These are phyloP conservation scores for Clonostachys byssicola DNA, from an alignment of 2,329 filamentous ascomycete genomes.

Conservation along the genomic window DNA sequence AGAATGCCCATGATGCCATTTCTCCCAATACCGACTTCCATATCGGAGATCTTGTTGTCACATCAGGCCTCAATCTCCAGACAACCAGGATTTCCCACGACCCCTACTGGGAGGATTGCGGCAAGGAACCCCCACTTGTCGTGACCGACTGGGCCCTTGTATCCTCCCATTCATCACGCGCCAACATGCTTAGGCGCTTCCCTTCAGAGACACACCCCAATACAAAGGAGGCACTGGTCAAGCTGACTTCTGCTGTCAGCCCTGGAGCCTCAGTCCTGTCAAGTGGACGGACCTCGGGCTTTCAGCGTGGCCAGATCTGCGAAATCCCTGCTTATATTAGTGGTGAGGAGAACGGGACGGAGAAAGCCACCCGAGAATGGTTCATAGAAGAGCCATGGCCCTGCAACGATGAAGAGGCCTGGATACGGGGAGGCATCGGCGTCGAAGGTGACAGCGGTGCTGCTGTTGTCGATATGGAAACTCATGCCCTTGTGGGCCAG, in stretches of 20 bases:
- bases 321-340: constrained; percentile 37
- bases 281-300: constrained; percentile 36
- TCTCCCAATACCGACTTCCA: constrained; percentile 16
- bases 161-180: constrained; percentile 21
- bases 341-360: constrained; percentile 30
- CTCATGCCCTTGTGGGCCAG: constrained; percentile 31
- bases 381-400: constrained; percentile 33
- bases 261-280: constrained; percentile 30
- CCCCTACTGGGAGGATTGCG: constrained; percentile 36
- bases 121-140: constrained; percentile 31
- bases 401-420: constrained; percentile 32
- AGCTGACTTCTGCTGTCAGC: constrained; percentile 17
- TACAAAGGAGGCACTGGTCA: constrained; percentile 23
- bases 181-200: constrained; percentile 35
- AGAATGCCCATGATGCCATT: constrained; percentile 29
- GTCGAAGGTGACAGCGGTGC: constrained; percentile 39
- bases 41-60: constrained; percentile 29
- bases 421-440: constrained; percentile 40
- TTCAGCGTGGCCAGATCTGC: constrained; percentile 33
- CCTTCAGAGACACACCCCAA: constrained; percentile 24
- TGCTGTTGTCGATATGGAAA: constrained; percentile 33
- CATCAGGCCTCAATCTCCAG: constrained; percentile 33
- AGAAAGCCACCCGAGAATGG: constrained; percentile 38
- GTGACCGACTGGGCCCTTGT: constrained; percentile 40
- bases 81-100: constrained; percentile 38